Percentiles rank a stretch among this genome's conserved stretches.
Evolutionary conservation across 164 flowering plant species (phyloP).

Genomic region (Platanus orientalis): DNA sequence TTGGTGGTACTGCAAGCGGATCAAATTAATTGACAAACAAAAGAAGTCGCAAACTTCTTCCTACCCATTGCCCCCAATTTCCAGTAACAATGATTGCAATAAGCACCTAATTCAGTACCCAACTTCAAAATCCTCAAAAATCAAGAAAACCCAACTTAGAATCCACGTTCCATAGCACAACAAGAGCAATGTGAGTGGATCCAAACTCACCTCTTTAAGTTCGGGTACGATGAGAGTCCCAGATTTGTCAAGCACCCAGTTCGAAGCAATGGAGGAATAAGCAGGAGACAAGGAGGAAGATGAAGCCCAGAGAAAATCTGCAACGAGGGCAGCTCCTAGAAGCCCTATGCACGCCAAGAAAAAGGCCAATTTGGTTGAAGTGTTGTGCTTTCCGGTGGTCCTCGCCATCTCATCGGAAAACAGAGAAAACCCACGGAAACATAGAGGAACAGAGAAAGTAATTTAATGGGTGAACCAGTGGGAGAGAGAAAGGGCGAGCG

Average conservation of each 20-base stretch:
- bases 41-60: too few relatives aligned
- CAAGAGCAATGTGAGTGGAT: not conserved
- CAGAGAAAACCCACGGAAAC: not conserved
- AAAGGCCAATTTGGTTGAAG: constrained; percentile 15
- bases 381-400: constrained; percentile 19
- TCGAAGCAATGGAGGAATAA: constrained; percentile 15
- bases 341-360: constrained; percentile 25
- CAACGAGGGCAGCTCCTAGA: constrained; percentile 35
- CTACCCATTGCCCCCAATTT: not conserved
- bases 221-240: constrained; percentile 6
- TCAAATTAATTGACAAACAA: too few relatives aligned
- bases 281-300: constrained; percentile 32
- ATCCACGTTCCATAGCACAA: not conserved
- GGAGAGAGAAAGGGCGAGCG: constrained; percentile 19
- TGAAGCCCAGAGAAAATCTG: constrained; percentile 50
- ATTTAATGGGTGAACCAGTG: too few relatives aligned
- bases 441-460: not conserved
- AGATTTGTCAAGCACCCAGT: constrained; percentile 19
- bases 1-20: too few relatives aligned
- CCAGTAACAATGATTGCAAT: not conserved
- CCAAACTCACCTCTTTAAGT: constrained; percentile 10
- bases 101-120: not conserved
- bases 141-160: not conserved
- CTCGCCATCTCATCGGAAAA: constrained; percentile 25
- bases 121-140: not conserved